Base-by-base conservation (phyloP, 2,329 filamentous ascomycete genomes). In the Trichoderma polysporum region DNA sequence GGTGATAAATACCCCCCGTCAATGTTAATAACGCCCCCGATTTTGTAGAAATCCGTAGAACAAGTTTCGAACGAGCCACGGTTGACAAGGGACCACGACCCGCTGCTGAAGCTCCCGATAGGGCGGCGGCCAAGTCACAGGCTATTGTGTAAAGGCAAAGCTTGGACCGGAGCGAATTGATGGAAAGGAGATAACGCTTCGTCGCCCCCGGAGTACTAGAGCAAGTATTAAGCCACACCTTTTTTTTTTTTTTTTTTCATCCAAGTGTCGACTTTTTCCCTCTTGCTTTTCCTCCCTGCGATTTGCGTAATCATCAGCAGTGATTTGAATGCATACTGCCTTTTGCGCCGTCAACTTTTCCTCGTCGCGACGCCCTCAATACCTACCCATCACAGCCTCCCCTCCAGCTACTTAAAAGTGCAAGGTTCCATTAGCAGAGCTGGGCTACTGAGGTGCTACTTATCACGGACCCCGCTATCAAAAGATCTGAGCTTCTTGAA, bases 61-160 rank as follows among this genome's bases (percentile, higher is more conserved):
- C 50, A 61, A 63, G 58, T 58, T 62, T 62, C 66, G 49, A 47
- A 29, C 58, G 29, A 66, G 56, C 35, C 49, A 60, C 57, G 47
- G 64, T 37, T 45, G 59, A 56, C 66, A 41, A 67, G 66, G 66
- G 58, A 50, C 66, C 58, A 67, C 58, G 66, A 67, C 66, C 66
- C 66, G 66, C 66, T 49, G 53, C 58, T 67, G 66, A 37, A 62
- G 56, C 47, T 63, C 58, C 58, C 50, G 39, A 57, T 67, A 67
- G 49, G 50, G 58, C 53, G 41, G 41, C 31, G 33, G 31, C 56
- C 47, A 41, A 54, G 19, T 67, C 35, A 29, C 47, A 53, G 19
- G 61, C n/a, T 25, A 27, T 64, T 35, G 33, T 39, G 19, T 50
- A 12, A 29, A 50, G 29, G 15, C 6, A 41, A 22, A 29, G 57